phyloP scores from a whole-genome alignment of 176 grass and related monocot genomes.

The Oryza longistaminata region DNA sequence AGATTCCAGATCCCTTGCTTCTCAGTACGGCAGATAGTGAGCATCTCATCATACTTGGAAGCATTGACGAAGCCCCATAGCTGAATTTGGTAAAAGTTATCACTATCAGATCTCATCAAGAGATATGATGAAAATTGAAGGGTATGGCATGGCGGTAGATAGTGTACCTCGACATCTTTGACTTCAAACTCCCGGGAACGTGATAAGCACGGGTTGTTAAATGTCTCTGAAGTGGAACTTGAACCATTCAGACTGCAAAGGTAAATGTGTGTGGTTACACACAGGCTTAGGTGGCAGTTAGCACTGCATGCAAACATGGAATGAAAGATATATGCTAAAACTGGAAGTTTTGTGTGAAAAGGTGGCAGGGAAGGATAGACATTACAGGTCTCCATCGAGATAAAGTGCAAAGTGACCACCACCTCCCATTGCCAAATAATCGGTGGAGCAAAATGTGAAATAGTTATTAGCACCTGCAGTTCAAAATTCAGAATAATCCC shows the following conservation, averaged over 20 bases:
- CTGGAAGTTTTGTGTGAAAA: neutral
- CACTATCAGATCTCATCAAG: neutral
- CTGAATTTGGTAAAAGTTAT: constrained; percentile 45
- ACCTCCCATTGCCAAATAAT: constrained; percentile 90
- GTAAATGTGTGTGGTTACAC: neutral
- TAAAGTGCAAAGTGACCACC: constrained; percentile 94
- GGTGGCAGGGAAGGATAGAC: constrained; percentile 11
- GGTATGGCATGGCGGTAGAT: neutral
- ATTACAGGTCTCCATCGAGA: constrained; percentile 87
- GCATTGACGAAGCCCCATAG: constrained; percentile 90
- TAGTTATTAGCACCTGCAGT: constrained; percentile 88
- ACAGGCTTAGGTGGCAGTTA: neutral
- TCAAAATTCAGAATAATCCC: constrained; percentile 20
- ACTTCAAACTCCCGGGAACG: constrained; percentile 74
- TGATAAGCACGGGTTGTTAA: constrained; percentile 85
- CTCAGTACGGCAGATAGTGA: constrained; percentile 66
- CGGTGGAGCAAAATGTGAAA: constrained; percentile 72
- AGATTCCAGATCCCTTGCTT: constrained; percentile 79
- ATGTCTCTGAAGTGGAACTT: constrained; percentile 86
- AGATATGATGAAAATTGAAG: neutral
- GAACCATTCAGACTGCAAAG: constrained; percentile 77
- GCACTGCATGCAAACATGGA: neutral
- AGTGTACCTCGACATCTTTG: constrained; percentile 78
- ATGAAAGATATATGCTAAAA: neutral
- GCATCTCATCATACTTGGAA: constrained; percentile 79